Percentiles rank a stretch among this genome's conserved stretches.
These are phyloP conservation scores for Huiozyma naganishii DNA, from an alignment of 805 yeast genomes.

Conservation along the genomic window DNA sequence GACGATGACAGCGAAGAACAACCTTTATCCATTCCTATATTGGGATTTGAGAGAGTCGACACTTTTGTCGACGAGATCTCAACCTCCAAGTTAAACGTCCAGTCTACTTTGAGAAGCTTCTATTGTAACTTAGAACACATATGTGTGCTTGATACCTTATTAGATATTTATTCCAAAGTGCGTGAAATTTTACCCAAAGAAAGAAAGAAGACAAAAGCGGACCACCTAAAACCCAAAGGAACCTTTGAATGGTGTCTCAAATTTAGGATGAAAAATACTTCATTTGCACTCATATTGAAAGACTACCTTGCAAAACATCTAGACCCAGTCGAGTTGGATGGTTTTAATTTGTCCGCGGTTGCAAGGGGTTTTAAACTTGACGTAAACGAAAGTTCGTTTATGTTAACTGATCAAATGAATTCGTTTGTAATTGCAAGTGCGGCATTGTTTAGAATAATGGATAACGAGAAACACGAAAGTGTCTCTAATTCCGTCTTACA, in stretches of 20 bases:
- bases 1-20: slow-evolving; percentile 2
- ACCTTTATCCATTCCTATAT: slow-evolving; percentile 15
- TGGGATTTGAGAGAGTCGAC: slow-evolving; percentile 23
- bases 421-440: slow-evolving; percentile 11
- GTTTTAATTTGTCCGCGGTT: slow-evolving; percentile 13
- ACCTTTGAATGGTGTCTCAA: slow-evolving; percentile 13
- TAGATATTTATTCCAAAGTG: slow-evolving; percentile 3
- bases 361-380: slow-evolving; percentile 18
- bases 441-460: slow-evolving; percentile 17
- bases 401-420: slow-evolving; percentile 4
- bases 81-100: slow-evolving; percentile 8
- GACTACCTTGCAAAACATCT: slow-evolving; percentile 12
- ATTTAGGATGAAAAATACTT: slow-evolving; percentile 20
- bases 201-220: not conserved
- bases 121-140: slow-evolving; percentile 16
- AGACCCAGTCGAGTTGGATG: slow-evolving; percentile 16
- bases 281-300: slow-evolving; percentile 15
- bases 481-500: slow-evolving; percentile 12
- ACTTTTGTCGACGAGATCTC: slow-evolving; percentile 13
- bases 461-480: slow-evolving; percentile 4
- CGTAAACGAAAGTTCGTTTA: slow-evolving; percentile 14
- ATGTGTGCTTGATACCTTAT: slow-evolving; percentile 13
- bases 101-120: slow-evolving; percentile 21
- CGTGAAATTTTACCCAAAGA: not conserved
- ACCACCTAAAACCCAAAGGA: not conserved